Percentiles rank a stretch among this genome's conserved stretches.
Conservation (phyloP, 139 green algal species). For the Zygnema circumcarinatum region DNA sequence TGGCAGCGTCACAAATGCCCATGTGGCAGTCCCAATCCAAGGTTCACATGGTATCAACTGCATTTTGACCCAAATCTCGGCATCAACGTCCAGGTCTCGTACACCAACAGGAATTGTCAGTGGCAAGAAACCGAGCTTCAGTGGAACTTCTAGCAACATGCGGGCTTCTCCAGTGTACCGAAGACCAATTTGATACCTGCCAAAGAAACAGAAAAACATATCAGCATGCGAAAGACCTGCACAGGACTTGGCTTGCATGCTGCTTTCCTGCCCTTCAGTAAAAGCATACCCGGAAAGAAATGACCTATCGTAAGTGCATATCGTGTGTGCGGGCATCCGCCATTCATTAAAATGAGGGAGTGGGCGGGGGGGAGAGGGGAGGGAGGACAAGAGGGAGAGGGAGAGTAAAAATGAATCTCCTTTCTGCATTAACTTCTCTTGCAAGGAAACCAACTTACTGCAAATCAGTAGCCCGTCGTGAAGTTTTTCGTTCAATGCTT, state of each 20-base stretch:
- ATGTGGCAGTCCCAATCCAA: conserved; percentile 85
- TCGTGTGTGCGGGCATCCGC: too few relatives aligned
- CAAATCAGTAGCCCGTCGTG: conserved; percentile 58
- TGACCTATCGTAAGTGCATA: too few relatives aligned
- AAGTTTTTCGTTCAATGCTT: conserved; percentile 86
- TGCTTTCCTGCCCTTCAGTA: too few relatives aligned
- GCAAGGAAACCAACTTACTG: conserved; percentile 23
- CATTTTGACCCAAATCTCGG: conserved; percentile 92
- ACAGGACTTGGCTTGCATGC: too few relatives aligned
- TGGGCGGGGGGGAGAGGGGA: not conserved
- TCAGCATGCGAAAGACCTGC: too few relatives aligned
- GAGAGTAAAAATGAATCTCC: not conserved
- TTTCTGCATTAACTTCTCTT: too few relatives aligned
- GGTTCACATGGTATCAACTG: conserved; percentile 89
- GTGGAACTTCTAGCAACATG: conserved; percentile 82
- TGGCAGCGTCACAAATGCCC: conserved; percentile 88
- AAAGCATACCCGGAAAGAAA: too few relatives aligned
- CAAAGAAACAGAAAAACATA: not conserved
- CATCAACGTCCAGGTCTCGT: conserved; percentile 90
- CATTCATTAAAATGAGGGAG: too few relatives aligned
- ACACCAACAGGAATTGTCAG: conserved; percentile 43
- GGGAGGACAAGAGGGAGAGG: not conserved
- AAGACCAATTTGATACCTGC: conserved; percentile 67
- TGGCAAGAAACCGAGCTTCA: conserved; percentile 14
- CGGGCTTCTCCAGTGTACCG: conserved; percentile 90